Evolutionary conservation across 495 filamentous ascomycete species (phyloP), one percentile per base, ranked within the genome.

Genomic region (Pyronema domesticum): DNA sequence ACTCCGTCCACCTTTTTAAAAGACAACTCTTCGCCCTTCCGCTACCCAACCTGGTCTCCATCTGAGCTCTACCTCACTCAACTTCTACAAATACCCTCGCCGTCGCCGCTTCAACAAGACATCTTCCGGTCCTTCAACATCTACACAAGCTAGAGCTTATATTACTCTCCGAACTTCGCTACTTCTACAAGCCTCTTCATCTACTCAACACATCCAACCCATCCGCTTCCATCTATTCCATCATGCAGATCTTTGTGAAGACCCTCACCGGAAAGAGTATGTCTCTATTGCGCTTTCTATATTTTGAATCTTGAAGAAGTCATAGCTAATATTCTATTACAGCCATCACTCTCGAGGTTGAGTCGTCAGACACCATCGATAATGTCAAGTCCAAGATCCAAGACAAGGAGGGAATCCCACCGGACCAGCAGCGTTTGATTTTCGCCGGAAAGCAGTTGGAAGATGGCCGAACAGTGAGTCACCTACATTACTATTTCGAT

Each of bases 201-300:
- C 15, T 42, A 42, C 39, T 42, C 15, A 13, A 30, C 13, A 36
- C 47, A 50, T 36, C 18, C 3, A 50, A 30, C 23, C 6, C 39
- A 43, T 43, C 39, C 1, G 2, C 18, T 15, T 51, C 48, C 10
- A 51, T 51, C 48, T 34, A 36, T 37, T 34, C 11, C 46, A 46
- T 46, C 70, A 95, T 95, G 88, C 88, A 95, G 77, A 94, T 95
- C 76, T 95, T 95, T 72, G 88, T 95, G 61, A 94, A 94, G 81
- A 94, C 87, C 60, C 77, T 66, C 42, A 66, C 63, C 33, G 63
- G 63, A 17, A 66, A 66, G 59, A 66, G 63, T 66, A 62, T 54
- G 57, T 36, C n/a, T 37, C 39, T 57, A 40, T 9, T 14, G 18
- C 18, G 17, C 30, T 45, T 39, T 58, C 15, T 43, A 46, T 42